Conservation (phyloP, 495 filamentous ascomycete species). For the Daldinia concentrica region DNA sequence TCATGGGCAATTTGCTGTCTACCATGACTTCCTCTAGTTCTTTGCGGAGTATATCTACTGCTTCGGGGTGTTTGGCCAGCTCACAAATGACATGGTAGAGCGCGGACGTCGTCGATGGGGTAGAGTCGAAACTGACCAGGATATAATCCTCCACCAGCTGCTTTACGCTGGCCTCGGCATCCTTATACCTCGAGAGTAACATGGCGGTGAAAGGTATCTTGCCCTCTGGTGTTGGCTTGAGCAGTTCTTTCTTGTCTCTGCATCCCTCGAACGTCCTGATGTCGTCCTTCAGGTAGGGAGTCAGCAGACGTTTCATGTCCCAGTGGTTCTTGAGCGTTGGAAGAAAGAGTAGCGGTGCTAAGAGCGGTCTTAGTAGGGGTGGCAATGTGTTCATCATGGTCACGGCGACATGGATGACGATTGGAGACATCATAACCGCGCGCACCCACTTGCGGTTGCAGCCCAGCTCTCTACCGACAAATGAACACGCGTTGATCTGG, state of each 20-base stretch:
- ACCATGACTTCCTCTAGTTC: background rate
- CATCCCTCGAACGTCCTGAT: background rate
- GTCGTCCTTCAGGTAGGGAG: background rate
- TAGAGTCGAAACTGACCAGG: background rate
- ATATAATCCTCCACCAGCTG: background rate
- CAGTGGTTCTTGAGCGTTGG: background rate
- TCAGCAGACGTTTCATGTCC: background rate
- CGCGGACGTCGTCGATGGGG: background rate
- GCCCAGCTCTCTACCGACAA: background rate
- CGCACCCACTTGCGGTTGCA: background rate
- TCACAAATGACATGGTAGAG: background rate
- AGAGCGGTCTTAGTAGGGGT: background rate
- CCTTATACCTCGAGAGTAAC: background rate
- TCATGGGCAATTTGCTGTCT: background rate
- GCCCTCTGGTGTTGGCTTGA: background rate
- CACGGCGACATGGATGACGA: background rate
- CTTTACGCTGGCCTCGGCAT: background rate
- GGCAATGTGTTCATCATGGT: background rate
- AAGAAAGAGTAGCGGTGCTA: background rate
- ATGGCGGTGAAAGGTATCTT: background rate
- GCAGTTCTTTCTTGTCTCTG: background rate
- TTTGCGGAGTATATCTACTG: background rate
- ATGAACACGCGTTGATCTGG: background rate
- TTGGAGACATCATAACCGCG: background rate
- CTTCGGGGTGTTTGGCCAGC: background rate